Conservation (phyloP, 441 rosid genomes). For the Aleurites moluccanus region DNA sequence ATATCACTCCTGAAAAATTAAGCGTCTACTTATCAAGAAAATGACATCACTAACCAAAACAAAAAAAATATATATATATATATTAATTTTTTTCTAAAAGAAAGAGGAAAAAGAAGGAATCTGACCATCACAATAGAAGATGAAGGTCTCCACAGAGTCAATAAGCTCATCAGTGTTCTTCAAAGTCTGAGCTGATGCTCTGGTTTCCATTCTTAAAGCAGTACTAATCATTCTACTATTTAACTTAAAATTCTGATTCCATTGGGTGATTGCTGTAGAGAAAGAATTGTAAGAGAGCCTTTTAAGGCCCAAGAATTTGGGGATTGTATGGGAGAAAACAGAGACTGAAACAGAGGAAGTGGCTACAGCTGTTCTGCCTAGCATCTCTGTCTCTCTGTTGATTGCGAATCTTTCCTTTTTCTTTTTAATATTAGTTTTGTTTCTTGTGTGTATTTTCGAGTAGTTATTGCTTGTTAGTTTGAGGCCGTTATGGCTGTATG, state of each 20-base stretch:
- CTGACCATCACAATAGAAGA: slow-evolving; percentile 92
- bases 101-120: background rate
- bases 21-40: background rate
- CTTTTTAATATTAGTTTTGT: slow-evolving; percentile 16
- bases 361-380: slow-evolving; percentile 48
- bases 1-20: slow-evolving; percentile 69
- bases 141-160: slow-evolving; percentile 83
- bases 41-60: background rate
- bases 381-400: slow-evolving; percentile 38
- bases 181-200: slow-evolving; percentile 49
- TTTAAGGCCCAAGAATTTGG: slow-evolving; percentile 24
- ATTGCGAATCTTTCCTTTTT: too few species aligned
- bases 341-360: slow-evolving; percentile 37
- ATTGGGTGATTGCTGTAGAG: slow-evolving; percentile 20
- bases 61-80: too few species aligned
- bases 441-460: slow-evolving; percentile 5
- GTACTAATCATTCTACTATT: slow-evolving; percentile 14
- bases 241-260: slow-evolving; percentile 29
- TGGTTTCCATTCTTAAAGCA: slow-evolving; percentile 35
- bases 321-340: slow-evolving; percentile 20
- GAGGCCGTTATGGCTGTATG: slow-evolving; percentile 24
- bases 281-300: slow-evolving; percentile 16
- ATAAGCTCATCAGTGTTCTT: slow-evolving; percentile 53
- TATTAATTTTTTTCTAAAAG: background rate
- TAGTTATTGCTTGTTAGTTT: slow-evolving; percentile 25